These are phyloP conservation scores for Nothophytophthora sp. DNA, from an alignment of 352 stramenopile genomes.

Conservation along the genomic window DNA sequence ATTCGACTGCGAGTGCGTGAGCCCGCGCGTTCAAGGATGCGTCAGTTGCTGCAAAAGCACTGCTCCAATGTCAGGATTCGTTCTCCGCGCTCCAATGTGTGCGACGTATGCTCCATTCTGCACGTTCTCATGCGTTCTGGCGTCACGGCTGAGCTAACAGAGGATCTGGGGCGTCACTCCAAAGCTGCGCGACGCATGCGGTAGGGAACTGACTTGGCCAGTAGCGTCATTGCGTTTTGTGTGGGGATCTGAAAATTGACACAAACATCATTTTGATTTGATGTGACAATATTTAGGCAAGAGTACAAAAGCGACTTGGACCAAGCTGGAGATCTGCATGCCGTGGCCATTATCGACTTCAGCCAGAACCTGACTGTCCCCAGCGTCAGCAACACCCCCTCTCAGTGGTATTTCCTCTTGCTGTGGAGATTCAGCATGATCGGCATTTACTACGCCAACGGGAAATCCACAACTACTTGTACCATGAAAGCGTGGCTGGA, in stretches of 20 bases:
- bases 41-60: conserved; percentile 2
- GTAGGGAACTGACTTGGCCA: conserved; percentile 8
- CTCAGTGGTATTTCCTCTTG: conserved; percentile 20
- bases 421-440: conserved; percentile 7
- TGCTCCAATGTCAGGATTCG: conserved; percentile 6
- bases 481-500: conserved; percentile 10
- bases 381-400: conserved; percentile 5
- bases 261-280: conserved; percentile 8
- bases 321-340: not conserved
- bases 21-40: conserved; percentile 4
- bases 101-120: conserved; percentile 11
- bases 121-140: not conserved
- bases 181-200: conserved; percentile 8
- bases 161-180: conserved; percentile 1
- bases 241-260: no score
- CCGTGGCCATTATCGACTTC: conserved; percentile 19
- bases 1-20: not conserved
- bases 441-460: conserved; percentile 14
- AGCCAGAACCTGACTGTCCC: conserved; percentile 19
- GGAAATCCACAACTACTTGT: conserved; percentile 14
- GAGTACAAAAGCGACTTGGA: conserved; percentile 13
- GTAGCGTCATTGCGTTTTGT: conserved; percentile 3
- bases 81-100: conserved; percentile 13
- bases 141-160: conserved; percentile 3
- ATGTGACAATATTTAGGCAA: not conserved